A percentile compares a stretch with the other conserved stretches of the same genome.
These are phyloP conservation scores for Alternaria tenuissima DNA, from an alignment of 2,329 filamentous ascomycete genomes.

Conservation along the genomic window DNA sequence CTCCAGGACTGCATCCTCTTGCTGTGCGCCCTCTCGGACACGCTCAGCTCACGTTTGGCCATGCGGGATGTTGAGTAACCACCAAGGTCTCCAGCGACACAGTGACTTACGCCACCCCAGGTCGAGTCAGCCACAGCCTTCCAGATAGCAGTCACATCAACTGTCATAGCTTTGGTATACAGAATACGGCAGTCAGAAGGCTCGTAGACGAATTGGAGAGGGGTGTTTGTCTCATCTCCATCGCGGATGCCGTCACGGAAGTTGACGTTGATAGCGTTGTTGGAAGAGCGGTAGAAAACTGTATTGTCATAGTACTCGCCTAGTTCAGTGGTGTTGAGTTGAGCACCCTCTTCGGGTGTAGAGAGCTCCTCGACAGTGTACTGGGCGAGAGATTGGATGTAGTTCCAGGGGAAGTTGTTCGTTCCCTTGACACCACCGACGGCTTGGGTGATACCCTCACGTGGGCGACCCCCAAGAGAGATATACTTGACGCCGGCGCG, in stretches of 20 bases:
- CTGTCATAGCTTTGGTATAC: conserved; percentile 65
- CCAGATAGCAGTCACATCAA: conserved; percentile 64
- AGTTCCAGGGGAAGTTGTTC: conserved; percentile 46
- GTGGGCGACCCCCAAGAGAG: conserved; percentile 67
- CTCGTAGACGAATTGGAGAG: conserved; percentile 70
- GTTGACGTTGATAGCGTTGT: conserved; percentile 44
- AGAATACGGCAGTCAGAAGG: conserved; percentile 69
- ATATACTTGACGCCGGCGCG: conserved; percentile 64
- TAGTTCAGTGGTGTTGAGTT: conserved; percentile 44
- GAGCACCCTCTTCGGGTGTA: conserved; percentile 33
- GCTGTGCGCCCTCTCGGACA: conserved; percentile 33
- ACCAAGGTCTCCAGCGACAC: conserved; percentile 43
- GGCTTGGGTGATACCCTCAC: conserved; percentile 59
- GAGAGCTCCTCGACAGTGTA: conserved; percentile 30
- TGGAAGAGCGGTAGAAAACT: conserved; percentile 42
- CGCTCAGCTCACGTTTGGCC: conserved; percentile 35
- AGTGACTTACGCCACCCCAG: conserved; percentile 44
- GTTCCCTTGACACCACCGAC: conserved; percentile 72
- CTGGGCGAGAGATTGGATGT: conserved; percentile 41
- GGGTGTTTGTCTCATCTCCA: conserved; percentile 52
- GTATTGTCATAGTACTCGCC: conserved; percentile 42
- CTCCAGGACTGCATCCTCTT: conserved; percentile 44
- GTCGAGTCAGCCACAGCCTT: conserved; percentile 51
- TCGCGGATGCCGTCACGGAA: conserved; percentile 55
- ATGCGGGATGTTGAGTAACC: conserved; percentile 23